These are phyloP conservation scores for Fennellomyces sp. DNA, from an alignment of 371 early-diverging fungal genomes.

Conservation along the genomic window DNA sequence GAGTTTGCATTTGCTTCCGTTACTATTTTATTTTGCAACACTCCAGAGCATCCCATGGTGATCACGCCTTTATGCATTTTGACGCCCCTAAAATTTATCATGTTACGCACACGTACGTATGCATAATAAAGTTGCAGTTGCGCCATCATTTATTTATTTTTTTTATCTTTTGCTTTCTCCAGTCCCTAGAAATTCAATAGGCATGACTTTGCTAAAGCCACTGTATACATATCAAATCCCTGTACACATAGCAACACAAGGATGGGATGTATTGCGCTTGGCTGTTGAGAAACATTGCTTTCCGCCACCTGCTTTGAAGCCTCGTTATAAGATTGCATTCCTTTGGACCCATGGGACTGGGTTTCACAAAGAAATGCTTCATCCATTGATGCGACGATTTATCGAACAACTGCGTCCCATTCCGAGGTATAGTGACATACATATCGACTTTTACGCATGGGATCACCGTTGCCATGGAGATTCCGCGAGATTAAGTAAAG, in stretches of 20 bases:
- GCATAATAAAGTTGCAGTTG: too few relatives aligned
- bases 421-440: constrained; percentile 17
- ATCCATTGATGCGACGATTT: constrained; percentile 32
- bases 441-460: constrained; percentile 29
- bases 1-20: too few relatives aligned
- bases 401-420: constrained; percentile 13
- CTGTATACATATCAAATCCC: constrained; percentile 18
- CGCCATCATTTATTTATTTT: too few relatives aligned
- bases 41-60: too few relatives aligned
- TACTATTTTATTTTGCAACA: too few relatives aligned
- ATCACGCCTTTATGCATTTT: too few relatives aligned
- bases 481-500: constrained; percentile 34
- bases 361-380: constrained; percentile 37
- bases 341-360: constrained; percentile 39
- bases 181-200: too few relatives aligned
- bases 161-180: too few relatives aligned
- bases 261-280: constrained; percentile 25
- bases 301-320: constrained; percentile 13
- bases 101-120: too few relatives aligned
- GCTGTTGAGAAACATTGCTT: constrained; percentile 34
- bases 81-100: too few relatives aligned
- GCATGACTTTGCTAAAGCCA: constrained; percentile 12
- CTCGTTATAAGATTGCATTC: constrained; percentile 16
- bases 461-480: constrained; percentile 46
- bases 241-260: constrained; percentile 22